Evolutionary conservation across 2,329 filamentous ascomycete species (phyloP).

Genomic region (Akanthomyces dipterigenus): DNA sequence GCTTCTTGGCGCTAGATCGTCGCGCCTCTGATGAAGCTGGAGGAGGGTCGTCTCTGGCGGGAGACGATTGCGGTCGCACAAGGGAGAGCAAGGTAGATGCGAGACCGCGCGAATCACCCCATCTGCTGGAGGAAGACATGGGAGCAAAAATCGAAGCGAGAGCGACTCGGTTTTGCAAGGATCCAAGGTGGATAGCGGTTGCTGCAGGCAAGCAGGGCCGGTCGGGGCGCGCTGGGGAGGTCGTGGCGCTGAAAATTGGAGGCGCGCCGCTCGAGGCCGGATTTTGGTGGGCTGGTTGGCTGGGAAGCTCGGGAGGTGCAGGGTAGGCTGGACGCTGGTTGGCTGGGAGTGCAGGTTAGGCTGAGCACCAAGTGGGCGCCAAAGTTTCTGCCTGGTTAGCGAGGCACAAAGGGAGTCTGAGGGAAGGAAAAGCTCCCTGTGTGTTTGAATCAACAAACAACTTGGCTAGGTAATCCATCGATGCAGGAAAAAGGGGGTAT

Average conservation of each 20-base stretch:
- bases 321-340: slow-evolving; percentile 1
- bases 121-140: slow-evolving; percentile 26
- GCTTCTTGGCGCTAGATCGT: slow-evolving; percentile 8
- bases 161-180: slow-evolving; percentile 1
- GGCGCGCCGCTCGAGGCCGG: slow-evolving; percentile 16
- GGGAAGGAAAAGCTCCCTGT: neutral
- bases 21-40: slow-evolving; percentile 4
- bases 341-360: slow-evolving; percentile 12
- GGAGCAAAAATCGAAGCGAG: slow-evolving; percentile 17
- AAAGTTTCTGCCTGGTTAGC: slow-evolving; percentile 15
- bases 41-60: slow-evolving; percentile 19
- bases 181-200: neutral
- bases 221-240: neutral
- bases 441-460: neutral
- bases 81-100: slow-evolving; percentile 25
- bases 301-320: slow-evolving; percentile 14
- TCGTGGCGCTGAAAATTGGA: slow-evolving; percentile 14
- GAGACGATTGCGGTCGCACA: slow-evolving; percentile 21
- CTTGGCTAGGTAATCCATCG: neutral
- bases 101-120: slow-evolving; percentile 25
- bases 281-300: neutral
- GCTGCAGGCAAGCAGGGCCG: neutral
- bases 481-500: neutral
- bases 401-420: slow-evolving; percentile 14
- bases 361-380: neutral